phyloP scores from a whole-genome alignment of 1,139 yeast genomes.

The Torulaspora globosa region DNA sequence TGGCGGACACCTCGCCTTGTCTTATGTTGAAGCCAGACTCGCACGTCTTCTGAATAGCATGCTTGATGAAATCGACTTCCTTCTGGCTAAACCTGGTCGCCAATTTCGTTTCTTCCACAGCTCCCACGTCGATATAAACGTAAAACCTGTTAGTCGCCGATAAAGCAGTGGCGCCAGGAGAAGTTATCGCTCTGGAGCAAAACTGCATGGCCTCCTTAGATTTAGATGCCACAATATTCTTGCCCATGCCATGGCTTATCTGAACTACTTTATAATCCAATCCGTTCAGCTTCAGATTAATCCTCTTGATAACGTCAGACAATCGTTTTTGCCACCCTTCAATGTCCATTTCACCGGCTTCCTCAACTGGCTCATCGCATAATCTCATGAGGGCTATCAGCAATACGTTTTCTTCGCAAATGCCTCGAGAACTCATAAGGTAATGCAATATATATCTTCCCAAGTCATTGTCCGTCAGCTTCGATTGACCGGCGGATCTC shows the following conservation, averaged over 20 bases:
- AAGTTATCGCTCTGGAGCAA: conserved; percentile 1
- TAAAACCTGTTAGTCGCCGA: conserved; percentile 26
- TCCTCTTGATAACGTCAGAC: conserved; percentile 18
- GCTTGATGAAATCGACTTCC: conserved; percentile 32
- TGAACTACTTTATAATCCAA: conserved; percentile 26
- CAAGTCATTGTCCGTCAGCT: conserved; percentile 13
- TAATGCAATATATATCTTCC: conserved; percentile 26
- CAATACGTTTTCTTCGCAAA: conserved; percentile 29
- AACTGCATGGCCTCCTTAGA: conserved; percentile 7
- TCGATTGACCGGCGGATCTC: neutral
- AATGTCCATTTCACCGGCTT: conserved; percentile 3
- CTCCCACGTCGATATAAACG: conserved; percentile 28
- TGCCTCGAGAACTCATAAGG: conserved; percentile 26
- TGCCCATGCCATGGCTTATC: conserved; percentile 29
- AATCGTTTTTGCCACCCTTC: conserved; percentile 17
- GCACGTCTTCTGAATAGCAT: conserved; percentile 23
- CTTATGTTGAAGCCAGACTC: conserved; percentile 7
- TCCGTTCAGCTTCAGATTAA: conserved; percentile 26
- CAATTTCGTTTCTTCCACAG: conserved; percentile 27
- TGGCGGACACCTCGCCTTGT: neutral
- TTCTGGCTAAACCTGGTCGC: conserved; percentile 30
- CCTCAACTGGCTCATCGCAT: conserved; percentile 9
- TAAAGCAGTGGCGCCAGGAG: conserved; percentile 4
- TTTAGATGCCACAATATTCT: conserved; percentile 13
- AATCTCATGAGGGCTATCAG: conserved; percentile 23